Conservation (phyloP, 2,329 filamentous ascomycete genomes). For the Paraphoma sp. region DNA sequence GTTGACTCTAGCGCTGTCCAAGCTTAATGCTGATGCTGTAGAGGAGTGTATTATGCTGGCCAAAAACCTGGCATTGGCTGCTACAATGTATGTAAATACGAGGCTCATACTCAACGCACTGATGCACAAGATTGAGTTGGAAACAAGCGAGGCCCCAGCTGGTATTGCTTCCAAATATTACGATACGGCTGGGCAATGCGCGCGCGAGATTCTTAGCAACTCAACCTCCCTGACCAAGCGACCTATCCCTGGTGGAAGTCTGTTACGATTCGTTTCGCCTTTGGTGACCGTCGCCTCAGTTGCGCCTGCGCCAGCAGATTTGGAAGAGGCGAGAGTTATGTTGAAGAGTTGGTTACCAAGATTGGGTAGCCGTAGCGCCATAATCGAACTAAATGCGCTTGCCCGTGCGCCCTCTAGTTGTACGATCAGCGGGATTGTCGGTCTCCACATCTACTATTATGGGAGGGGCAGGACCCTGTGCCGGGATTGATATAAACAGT, state of each 20-base stretch:
- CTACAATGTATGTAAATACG: constrained; percentile 6
- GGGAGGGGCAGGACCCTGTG: background rate
- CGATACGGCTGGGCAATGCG: background rate
- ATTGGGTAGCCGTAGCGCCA: constrained; percentile 8
- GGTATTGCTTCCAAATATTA: background rate
- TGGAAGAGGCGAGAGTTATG: constrained; percentile 22
- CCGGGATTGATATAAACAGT: no score
- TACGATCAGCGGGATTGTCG: background rate
- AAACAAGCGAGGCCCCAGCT: background rate
- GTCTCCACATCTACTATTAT: background rate
- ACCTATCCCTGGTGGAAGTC: constrained; percentile 32
- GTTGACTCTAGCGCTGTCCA: no score
- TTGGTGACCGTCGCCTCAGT: constrained; percentile 29
- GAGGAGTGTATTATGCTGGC: no score
- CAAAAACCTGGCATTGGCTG: background rate
- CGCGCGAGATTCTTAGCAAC: constrained; percentile 19
- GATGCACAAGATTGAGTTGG: constrained; percentile 13
- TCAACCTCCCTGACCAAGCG: constrained; percentile 24
- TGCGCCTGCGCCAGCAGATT: constrained; percentile 22
- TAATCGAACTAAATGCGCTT: background rate
- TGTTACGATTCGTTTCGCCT: constrained; percentile 33
- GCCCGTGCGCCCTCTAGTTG: no score
- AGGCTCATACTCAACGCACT: constrained; percentile 8
- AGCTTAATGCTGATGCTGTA: no score
- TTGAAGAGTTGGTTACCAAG: constrained; percentile 31